phyloP scores from a whole-genome alignment of 345 rosid genomes.

The Dimocarpus longan region DNA sequence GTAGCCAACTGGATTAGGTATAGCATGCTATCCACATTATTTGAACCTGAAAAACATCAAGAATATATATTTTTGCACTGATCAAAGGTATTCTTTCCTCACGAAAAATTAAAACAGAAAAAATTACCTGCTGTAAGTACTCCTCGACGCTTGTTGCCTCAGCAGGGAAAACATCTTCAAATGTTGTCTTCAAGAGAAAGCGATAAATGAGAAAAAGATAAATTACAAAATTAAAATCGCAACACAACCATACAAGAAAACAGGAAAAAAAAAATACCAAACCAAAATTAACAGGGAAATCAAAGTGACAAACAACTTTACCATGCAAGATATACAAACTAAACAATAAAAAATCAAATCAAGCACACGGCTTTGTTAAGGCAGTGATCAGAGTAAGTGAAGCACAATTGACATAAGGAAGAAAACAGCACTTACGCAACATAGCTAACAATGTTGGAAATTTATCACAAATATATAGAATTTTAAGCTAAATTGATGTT shows the following conservation, averaged over 20 bases:
- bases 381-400: neutral
- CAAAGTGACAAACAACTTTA: neutral
- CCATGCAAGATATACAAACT: neutral
- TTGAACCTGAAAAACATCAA: neutral
- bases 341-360: slow-evolving; percentile 8
- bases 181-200: slow-evolving; percentile 61
- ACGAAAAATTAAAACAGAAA: slow-evolving; percentile 8
- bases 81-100: neutral
- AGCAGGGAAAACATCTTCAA: slow-evolving; percentile 97
- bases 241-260: slow-evolving; percentile 12
- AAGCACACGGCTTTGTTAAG: slow-evolving; percentile 8
- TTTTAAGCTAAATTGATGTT: neutral
- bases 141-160: slow-evolving; percentile 96
- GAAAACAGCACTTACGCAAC: slow-evolving; percentile 14
- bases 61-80: neutral
- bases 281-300: neutral
- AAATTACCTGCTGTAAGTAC: slow-evolving; percentile 87
- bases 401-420: neutral
- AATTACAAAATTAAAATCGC: neutral
- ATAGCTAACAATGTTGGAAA: neutral
- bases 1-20: neutral
- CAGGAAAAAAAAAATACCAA: neutral
- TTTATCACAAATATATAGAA: neutral
- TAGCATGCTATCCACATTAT: neutral
- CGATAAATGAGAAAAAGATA: slow-evolving; percentile 8